phyloP scores from a whole-genome alignment of 208 protist species.

The Porcisia deanei region DNA sequence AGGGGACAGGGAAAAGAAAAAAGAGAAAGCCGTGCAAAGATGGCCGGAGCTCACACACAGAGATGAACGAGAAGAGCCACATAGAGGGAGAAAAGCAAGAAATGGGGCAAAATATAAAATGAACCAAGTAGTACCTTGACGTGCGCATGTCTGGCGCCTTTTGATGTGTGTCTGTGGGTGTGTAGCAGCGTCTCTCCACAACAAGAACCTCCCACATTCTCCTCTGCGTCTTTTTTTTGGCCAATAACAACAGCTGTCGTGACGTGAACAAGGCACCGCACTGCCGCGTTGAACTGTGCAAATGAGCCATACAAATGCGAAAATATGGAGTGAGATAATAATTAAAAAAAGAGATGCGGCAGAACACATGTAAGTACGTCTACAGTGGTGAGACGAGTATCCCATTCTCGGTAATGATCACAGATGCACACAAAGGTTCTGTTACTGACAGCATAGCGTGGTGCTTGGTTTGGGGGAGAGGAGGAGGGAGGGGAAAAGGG shows the following conservation, averaged over 20 bases:
- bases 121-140: too few relatives aligned
- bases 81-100: not conserved
- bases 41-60: not conserved
- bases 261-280: not conserved
- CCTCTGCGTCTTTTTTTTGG: not conserved
- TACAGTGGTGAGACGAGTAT: not conserved
- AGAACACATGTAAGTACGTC: not conserved
- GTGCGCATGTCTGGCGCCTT: not conserved
- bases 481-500: too few relatives aligned
- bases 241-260: not conserved
- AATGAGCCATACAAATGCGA: not conserved
- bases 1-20: not conserved
- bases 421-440: not conserved
- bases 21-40: not conserved
- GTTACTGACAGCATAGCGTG: not conserved
- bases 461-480: not conserved
- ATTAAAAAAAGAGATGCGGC: not conserved
- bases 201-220: not conserved
- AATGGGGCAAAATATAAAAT: too few relatives aligned
- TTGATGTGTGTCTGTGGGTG: not conserved
- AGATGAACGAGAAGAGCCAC: not conserved
- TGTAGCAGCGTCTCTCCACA: not conserved
- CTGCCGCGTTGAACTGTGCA: not conserved
- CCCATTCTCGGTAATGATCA: not conserved
- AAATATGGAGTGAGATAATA: not conserved